Evolutionary conservation across 2,329 filamentous ascomycete species (phyloP), one percentile per base, ranked within the genome.

Genomic region (Penicillium sclerotigenum): DNA sequence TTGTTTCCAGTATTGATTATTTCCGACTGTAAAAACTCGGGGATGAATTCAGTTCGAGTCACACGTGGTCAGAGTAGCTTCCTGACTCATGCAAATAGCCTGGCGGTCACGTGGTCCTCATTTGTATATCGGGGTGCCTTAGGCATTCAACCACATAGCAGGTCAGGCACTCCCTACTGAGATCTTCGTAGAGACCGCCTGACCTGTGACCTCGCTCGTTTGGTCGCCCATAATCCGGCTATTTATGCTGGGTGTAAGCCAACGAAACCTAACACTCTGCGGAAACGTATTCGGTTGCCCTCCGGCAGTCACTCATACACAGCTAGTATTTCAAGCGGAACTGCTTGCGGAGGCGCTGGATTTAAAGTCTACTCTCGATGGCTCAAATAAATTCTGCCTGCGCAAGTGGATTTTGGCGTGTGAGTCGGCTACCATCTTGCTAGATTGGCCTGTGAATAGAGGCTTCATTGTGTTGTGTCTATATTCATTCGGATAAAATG

Each of bases 281-380:
- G 3, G n/a, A 36, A 18, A 18, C n/a, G n/a, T 4, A 14, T n/a
- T n/a, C 8, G 34, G 34, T 36, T n/a, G 16, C n/a, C 16, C 16
- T 10, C 4, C 16, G 7, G 8, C 8, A 18, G 33, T 36, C n/a
- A 4, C 33, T 16, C 8, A 11, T 37, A 37, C 4, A 11, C n/a
- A 37, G 34, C n/a, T 10, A 18, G 8, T 36, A 4, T 61, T 63
- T 8, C 55, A 52, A 28, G 58, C 61, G 18, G 20, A 56, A 9
- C 50, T 59, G 37, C 33, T 65, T 7, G 31, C 13, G 6, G 7
- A 14, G 31, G 5, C 16, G 31, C 31, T 33, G 16, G 31, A 33
- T 33, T 22, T 56, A 20, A 63, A 60, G 38, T 51, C 31, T 18
- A 16, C 37, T 2, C n/a, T 31, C 31, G 55, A 24, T 33, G 13